Evolutionary conservation across 345 rosid genomes (phyloP), one percentile per base, ranked within the genome.

Genomic region (Camelina neglecta): DNA sequence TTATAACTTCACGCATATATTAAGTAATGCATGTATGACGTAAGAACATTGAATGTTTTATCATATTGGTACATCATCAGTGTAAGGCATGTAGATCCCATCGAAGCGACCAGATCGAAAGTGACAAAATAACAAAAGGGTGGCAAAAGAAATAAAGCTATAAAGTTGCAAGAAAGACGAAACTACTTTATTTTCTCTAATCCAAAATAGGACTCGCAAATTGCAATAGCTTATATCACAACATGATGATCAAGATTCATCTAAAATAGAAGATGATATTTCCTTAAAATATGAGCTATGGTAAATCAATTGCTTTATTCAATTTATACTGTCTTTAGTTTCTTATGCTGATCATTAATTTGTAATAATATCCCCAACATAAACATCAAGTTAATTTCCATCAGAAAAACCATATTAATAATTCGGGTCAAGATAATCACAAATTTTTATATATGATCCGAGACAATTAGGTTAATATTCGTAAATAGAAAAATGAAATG

Each of bases 61-160:
- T 45, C 8, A 49, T 23, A 49, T 65, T 71, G 68, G 76, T 58
- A 70, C 70, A 29, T 29, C 31, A 61, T 63, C 47, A 64, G 72
- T 71, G 76, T 71, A 71, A 57, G 56, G 54, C 76, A 59, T 65
- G 76, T 71, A 71, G 76, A 77, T 77, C 81, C 81, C 76, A 77
- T 65, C 57, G 21, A 58, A 36, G 73, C 76, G 76, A 77, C 81
- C 80, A 71, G 61, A 64, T 77, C 76, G 80, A 77, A 71, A 36
- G 76, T 71, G 76, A 65, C 76, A 77, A 77, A 77, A 77, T 77
- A 71, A 49, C 71, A 48, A 71, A 71, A 72, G 73, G 67, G 29
- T 77, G 73, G 41, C 56, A 6, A 77, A 77, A 50, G 38, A 64
- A 71, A 65, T 77, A 77, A 71, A 77, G 81, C 76, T 62, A 71